Base-by-base conservation (phyloP, 495 filamentous ascomycete genomes). In the Penicillium angulare region DNA sequence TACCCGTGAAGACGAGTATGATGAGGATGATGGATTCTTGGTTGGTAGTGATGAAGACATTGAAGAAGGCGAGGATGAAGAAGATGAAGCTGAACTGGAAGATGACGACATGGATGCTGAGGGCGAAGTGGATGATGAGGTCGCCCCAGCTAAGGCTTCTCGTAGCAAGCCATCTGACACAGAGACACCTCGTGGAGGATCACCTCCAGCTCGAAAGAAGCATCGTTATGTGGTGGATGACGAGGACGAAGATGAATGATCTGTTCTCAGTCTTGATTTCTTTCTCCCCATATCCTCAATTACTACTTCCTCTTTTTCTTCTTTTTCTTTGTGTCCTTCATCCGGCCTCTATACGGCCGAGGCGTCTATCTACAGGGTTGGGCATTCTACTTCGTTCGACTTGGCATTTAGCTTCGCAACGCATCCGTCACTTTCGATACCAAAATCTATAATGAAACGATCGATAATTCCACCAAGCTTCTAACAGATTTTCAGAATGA, bases 1-100 rank as follows among this genome's bases (percentile, higher is more conserved):
- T 20, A 79, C 78, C 15, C 77, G 80, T 17, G 81, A 89, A 54
- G 90, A 97, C 60, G 88, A 92, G 63, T 97, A 91, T 59, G 87
- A 90, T 53, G 81, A 85, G 60, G 86, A 89, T 20, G 87, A 91
- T 56, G 87, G 84, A 5, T 91, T 91, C 66, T 69, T 91, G 47
- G 87, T 87, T 8, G 79, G 79, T 29, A 90, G 86, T 57, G 87
- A 87, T 47, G 85, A 89, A 52, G 87, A 88, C 31, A 69, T 83
- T 7, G 83, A 82, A 53, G 73, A 78, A 24, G 77, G 63, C 15
- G 82, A 64, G 12, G 80, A 76, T 9, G 83, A 77, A 21, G 85
- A 85, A 5, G 85, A 85, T 3, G 85, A 81, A 42, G 81, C 83
- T 29, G 81, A 84, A 15, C 80, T 82, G 22, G 78, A 79, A 16